Conservation (phyloP, 2,329 filamentous ascomycete species). For the Paecilomyces sp. region DNA sequence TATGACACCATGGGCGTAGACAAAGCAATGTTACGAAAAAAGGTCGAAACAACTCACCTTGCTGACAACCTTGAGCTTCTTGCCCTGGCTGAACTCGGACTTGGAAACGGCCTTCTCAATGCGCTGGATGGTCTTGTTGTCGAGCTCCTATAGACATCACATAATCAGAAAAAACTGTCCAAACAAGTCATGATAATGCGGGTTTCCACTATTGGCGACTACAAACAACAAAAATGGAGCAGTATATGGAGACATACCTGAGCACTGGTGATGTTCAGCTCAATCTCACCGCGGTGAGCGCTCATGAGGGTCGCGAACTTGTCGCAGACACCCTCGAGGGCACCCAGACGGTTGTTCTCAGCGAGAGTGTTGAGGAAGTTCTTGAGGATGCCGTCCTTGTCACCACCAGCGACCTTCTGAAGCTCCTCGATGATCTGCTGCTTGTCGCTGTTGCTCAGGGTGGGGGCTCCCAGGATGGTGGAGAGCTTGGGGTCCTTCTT, state of each 20-base stretch:
- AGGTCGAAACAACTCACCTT: slow-evolving; percentile 50
- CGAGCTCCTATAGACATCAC: slow-evolving; percentile 59
- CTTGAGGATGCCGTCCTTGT: slow-evolving; percentile 76
- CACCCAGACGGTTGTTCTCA: slow-evolving; percentile 88
- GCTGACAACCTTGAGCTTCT: slow-evolving; percentile 97
- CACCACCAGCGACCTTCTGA: slow-evolving; percentile 67
- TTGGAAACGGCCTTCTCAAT: slow-evolving; percentile 84
- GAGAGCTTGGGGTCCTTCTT: slow-evolving; percentile 77
- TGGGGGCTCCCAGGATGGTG: slow-evolving; percentile 70
- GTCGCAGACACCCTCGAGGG: slow-evolving; percentile 72
- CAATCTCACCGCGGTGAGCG: slow-evolving; percentile 84
- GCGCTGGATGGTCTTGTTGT: slow-evolving; percentile 75
- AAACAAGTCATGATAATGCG: background rate
- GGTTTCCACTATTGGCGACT: background rate
- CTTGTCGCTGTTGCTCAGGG: slow-evolving; percentile 74
- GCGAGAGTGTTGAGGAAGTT: slow-evolving; percentile 88
- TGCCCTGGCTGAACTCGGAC: slow-evolving; percentile 80
- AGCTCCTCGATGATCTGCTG: slow-evolving; percentile 78
- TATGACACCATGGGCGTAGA: background rate
- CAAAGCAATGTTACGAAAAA: background rate
- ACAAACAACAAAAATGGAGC: background rate
- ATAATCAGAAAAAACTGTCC: background rate
- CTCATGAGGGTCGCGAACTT: slow-evolving; percentile 87
- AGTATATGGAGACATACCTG: slow-evolving; percentile 52
- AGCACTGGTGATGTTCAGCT: slow-evolving; percentile 86